A percentile compares a stretch with the other conserved stretches of the same genome.
Evolutionary conservation across 2,329 filamentous ascomycete genomes (phyloP).

Genomic region (Bretziella fagacearum): DNA sequence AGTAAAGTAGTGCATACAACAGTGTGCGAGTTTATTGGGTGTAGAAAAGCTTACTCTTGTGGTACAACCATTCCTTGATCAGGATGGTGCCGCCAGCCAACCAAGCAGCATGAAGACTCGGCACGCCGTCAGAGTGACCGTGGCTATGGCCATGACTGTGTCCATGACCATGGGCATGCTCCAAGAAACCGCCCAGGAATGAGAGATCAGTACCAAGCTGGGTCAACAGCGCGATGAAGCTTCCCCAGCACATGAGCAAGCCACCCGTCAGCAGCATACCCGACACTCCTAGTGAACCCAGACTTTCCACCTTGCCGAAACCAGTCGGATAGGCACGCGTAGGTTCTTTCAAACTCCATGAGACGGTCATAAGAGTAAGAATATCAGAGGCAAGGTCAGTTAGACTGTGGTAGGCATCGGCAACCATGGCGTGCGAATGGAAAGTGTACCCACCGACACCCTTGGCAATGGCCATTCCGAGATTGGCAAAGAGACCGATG

Average conservation of each 20-base stretch:
- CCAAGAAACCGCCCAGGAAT: conserved; percentile 50
- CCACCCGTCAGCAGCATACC: conserved; percentile 79
- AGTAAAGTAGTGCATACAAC: neutral
- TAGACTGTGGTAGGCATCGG: conserved; percentile 88
- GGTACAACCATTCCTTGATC: conserved; percentile 93
- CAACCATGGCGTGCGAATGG: conserved; percentile 82
- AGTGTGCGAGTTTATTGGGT: neutral
- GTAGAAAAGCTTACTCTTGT: conserved; percentile 66
- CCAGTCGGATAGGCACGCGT: conserved; percentile 72
- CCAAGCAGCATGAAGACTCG: conserved; percentile 90
- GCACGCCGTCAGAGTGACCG: conserved; percentile 31
- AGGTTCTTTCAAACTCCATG: conserved; percentile 76
- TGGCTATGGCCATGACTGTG: conserved; percentile 47
- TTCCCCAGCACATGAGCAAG: conserved; percentile 77
- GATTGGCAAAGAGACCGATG: conserved; percentile 54
- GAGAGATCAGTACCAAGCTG: conserved; percentile 15
- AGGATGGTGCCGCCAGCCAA: conserved; percentile 76
- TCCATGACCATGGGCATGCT: conserved; percentile 45
- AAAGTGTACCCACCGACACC: conserved; percentile 85
- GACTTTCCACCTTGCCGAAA: conserved; percentile 93
- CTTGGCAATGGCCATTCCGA: conserved; percentile 88
- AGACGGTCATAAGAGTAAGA: conserved; percentile 83
- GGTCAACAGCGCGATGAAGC: conserved; percentile 26
- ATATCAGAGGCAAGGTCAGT: conserved; percentile 92
- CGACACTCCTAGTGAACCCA: conserved; percentile 85